These are phyloP conservation scores for Paraphaeosphaeria minitans DNA, from an alignment of 2,329 filamentous ascomycete species.

Conservation along the genomic window DNA sequence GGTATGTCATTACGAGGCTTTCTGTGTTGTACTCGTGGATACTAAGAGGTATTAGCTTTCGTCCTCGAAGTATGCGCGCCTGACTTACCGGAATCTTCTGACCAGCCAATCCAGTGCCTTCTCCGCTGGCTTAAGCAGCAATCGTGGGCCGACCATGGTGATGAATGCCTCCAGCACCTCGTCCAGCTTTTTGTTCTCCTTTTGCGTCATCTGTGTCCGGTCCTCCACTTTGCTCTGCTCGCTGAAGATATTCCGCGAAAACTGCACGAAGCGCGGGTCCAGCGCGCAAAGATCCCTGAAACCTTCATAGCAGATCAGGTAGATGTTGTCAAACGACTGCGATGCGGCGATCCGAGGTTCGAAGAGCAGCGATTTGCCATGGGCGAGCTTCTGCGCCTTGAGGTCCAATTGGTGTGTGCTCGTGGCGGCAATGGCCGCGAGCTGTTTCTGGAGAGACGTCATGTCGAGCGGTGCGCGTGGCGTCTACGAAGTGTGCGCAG, in stretches of 20 bases:
- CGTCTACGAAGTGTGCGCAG: background rate
- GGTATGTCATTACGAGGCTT: conserved; percentile 78
- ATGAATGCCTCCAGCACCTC: conserved; percentile 80
- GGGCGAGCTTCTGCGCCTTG: conserved; percentile 88
- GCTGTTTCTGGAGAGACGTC: conserved; percentile 90
- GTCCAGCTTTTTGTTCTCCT: conserved; percentile 83
- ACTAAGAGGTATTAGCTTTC: conserved; percentile 52
- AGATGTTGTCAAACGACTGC: conserved; percentile 90
- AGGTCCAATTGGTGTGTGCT: conserved; percentile 90
- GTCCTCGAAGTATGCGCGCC: conserved; percentile 12
- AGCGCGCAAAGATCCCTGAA: conserved; percentile 90
- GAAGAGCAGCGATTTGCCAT: conserved; percentile 95
- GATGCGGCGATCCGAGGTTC: conserved; percentile 81
- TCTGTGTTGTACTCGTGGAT: conserved; percentile 90
- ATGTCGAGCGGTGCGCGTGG: conserved; percentile 54
- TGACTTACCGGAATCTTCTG: conserved; percentile 77
- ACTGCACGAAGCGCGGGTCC: conserved; percentile 77
- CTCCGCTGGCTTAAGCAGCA: conserved; percentile 84
- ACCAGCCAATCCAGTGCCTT: conserved; percentile 96
- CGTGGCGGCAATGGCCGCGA: conserved; percentile 88
- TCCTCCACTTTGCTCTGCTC: conserved; percentile 91
- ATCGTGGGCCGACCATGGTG: conserved; percentile 73
- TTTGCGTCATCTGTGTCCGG: conserved; percentile 78
- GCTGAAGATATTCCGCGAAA: conserved; percentile 82
- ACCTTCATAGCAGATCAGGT: conserved; percentile 82